phyloP scores from a whole-genome alignment of 164 flowering plant species.

The Aristolochia fimbriata region DNA sequence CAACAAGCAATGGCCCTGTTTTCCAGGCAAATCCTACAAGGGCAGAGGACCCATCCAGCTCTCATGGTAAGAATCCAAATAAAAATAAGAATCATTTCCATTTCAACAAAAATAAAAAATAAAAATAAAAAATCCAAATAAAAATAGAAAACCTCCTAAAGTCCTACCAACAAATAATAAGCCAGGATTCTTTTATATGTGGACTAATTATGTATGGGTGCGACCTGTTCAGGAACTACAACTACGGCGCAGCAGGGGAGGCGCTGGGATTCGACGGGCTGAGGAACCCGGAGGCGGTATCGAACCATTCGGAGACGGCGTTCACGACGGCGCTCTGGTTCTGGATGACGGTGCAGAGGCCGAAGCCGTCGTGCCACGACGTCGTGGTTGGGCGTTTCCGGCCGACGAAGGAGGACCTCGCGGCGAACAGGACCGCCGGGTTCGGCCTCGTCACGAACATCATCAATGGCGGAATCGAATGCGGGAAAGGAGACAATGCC shows the following conservation, averaged over 20 bases:
- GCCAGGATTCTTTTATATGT: too few species aligned
- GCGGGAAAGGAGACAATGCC: slow-evolving; percentile 28
- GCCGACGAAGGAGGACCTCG: slow-evolving; percentile 34
- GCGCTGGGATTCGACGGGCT: slow-evolving; percentile 59
- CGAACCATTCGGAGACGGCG: slow-evolving; percentile 44
- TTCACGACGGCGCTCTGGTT: slow-evolving; percentile 70
- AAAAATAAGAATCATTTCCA: too few species aligned
- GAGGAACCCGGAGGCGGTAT: slow-evolving; percentile 49
- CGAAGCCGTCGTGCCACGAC: slow-evolving; percentile 61
- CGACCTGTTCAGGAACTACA: slow-evolving; percentile 40
- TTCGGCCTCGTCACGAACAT: slow-evolving; percentile 56
- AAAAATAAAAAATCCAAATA: too few species aligned
- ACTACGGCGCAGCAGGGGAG: slow-evolving; percentile 70
- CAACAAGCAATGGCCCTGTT: slow-evolving; percentile 56
- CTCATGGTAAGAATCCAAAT: too few species aligned
- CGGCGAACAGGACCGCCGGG: slow-evolving; percentile 49
- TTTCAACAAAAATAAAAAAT: background rate
- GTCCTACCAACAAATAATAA: too few species aligned
- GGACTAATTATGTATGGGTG: too few species aligned
- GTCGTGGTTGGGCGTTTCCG: slow-evolving; percentile 49
- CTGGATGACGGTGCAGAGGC: slow-evolving; percentile 66
- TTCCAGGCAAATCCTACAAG: slow-evolving; percentile 47
- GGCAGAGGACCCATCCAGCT: slow-evolving; percentile 85
- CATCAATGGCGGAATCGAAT: slow-evolving; percentile 57
- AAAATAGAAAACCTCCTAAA: too few species aligned